A percentile compares a stretch with the other conserved stretches of the same genome.
These are phyloP conservation scores for Cladosporium sp. DNA, from an alignment of 2,329 filamentous ascomycete species.

Conservation along the genomic window DNA sequence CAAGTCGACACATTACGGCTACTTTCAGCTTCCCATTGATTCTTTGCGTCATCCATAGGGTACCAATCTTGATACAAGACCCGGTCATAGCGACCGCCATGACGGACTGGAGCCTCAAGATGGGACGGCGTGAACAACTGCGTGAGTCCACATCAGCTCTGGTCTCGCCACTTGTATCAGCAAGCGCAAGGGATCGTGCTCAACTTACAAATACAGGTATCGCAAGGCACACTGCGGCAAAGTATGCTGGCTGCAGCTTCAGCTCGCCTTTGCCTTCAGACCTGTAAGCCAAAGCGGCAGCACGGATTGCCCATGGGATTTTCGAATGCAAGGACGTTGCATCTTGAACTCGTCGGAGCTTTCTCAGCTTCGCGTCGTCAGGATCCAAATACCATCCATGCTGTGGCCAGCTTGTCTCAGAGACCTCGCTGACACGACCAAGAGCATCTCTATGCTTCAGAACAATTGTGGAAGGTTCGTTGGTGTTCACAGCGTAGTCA, in stretches of 20 bases:
- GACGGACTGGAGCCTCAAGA: background rate
- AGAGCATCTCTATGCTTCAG: background rate
- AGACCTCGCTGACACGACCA: background rate
- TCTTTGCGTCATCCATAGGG: background rate
- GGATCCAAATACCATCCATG: background rate
- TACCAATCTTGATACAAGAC: background rate
- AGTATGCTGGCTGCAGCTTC: background rate
- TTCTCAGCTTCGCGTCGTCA: background rate
- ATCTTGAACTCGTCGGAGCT: background rate
- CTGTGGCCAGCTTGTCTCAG: background rate
- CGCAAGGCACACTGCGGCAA: background rate
- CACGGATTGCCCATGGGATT: background rate
- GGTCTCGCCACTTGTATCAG: no score
- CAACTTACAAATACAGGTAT: background rate
- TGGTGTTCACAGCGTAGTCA: background rate
- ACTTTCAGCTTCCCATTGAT: background rate
- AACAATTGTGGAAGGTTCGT: background rate
- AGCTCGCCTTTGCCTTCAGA: background rate
- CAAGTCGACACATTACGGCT: background rate
- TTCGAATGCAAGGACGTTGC: background rate
- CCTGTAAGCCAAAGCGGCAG: background rate
- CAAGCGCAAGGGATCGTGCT: background rate
- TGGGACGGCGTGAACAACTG: background rate
- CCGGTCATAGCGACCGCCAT: background rate
- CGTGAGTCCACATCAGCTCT: background rate